phyloP scores from a whole-genome alignment of 805 yeast species.

The Saccharomycopsis oosterbeekiorum region DNA sequence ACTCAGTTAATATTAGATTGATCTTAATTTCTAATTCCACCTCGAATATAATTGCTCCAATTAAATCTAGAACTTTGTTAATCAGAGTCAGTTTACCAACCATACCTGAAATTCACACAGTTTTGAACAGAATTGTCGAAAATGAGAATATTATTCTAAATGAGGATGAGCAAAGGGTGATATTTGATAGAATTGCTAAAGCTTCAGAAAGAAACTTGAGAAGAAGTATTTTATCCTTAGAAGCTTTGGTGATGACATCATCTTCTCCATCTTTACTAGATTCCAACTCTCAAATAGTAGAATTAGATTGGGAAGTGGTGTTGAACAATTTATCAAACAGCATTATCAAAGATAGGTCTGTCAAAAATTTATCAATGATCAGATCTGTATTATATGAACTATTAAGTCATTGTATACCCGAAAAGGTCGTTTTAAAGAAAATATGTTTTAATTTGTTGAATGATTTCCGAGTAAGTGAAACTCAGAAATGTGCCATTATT shows the following conservation, averaged over 20 bases:
- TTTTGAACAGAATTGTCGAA: slow-evolving; percentile 45
- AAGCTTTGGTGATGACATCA: slow-evolving; percentile 67
- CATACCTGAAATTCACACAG: slow-evolving; percentile 42
- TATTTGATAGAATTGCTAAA: slow-evolving; percentile 40
- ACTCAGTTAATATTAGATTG: slow-evolving; percentile 76
- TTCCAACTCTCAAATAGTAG: slow-evolving; percentile 41
- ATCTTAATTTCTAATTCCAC: slow-evolving; percentile 82
- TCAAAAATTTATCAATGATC: slow-evolving; percentile 42
- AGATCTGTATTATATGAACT: slow-evolving; percentile 72
- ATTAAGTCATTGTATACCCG: slow-evolving; percentile 88
- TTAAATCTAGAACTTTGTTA: slow-evolving; percentile 82
- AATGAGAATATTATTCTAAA: slow-evolving; percentile 43
- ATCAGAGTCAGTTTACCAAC: slow-evolving; percentile 84
- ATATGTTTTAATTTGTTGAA: slow-evolving; percentile 39
- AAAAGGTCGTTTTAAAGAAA: slow-evolving; percentile 65
- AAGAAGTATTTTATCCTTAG: slow-evolving; percentile 66
- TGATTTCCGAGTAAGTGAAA: slow-evolving; percentile 21
- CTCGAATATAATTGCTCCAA: slow-evolving; percentile 87
- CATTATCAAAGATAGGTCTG: slow-evolving; percentile 53
- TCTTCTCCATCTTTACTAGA: slow-evolving; percentile 46
- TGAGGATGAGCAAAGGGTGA: slow-evolving; percentile 26
- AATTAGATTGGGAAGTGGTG: slow-evolving; percentile 88
- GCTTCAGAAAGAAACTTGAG: slow-evolving; percentile 65
- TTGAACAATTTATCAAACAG: slow-evolving; percentile 53
- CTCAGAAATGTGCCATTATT: slow-evolving; percentile 38